Percentiles rank a stretch among this genome's conserved stretches.
phyloP scores from a whole-genome alignment of 1,284 basidiomycete species.

The Cryptococcus sp. region DNA sequence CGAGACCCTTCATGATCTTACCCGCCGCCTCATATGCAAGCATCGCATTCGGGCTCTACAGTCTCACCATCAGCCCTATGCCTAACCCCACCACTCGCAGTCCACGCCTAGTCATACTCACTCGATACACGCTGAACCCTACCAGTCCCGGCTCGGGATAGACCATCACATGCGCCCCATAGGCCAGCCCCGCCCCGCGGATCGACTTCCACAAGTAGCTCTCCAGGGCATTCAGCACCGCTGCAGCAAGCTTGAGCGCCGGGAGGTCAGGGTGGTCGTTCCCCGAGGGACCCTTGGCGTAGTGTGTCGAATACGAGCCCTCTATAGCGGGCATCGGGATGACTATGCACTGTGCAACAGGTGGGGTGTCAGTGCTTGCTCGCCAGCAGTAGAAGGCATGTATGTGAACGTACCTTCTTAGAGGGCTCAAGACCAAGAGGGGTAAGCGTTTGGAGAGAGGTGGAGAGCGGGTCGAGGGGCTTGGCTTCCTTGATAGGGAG shows the following conservation, averaged over 20 bases:
- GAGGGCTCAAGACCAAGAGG: constrained; percentile 68
- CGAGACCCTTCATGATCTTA: constrained; percentile 68
- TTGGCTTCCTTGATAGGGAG: constrained; percentile 59
- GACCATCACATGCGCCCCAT: constrained; percentile 75
- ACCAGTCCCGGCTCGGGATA: constrained; percentile 81
- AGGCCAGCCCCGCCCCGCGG: constrained; percentile 87
- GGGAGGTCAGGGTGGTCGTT: constrained; percentile 82
- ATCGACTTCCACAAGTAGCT: constrained; percentile 91
- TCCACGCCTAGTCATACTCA: constrained; percentile 55
- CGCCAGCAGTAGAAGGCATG: constrained; percentile 2
- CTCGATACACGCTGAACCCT: constrained; percentile 76
- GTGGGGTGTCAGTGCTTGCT: neutral
- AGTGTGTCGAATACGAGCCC: constrained; percentile 81
- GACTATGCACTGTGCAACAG: constrained; percentile 65
- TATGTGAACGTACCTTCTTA: constrained; percentile 59
- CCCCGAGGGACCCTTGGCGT: constrained; percentile 69
- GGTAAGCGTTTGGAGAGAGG: constrained; percentile 69
- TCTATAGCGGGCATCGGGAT: constrained; percentile 91
- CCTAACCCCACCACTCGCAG: neutral
- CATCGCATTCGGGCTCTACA: constrained; percentile 78
- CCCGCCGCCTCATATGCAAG: constrained; percentile 79
- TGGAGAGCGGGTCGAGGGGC: constrained; percentile 64
- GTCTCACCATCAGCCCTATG: constrained; percentile 3
- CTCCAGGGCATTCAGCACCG: constrained; percentile 90
- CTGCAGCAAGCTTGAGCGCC: constrained; percentile 75